A percentile compares a stretch with the other conserved stretches of the same genome.
Conservation (phyloP, 208 protist genomes). For the Crithidia sp. region DNA sequence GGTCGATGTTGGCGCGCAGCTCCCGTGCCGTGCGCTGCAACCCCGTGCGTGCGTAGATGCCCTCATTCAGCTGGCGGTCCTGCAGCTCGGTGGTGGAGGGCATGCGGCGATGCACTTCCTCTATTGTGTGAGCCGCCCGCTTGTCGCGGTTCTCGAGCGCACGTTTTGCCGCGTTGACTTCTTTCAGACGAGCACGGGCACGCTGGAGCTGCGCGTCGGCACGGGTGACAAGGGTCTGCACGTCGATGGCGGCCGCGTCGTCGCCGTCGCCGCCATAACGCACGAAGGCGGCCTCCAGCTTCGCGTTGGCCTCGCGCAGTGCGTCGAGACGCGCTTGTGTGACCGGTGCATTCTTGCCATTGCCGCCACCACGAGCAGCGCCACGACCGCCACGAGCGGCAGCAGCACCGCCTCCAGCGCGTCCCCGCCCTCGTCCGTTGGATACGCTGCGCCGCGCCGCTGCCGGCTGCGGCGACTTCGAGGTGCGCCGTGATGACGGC, state of each 20-base stretch:
- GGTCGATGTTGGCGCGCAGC: conserved; percentile 37
- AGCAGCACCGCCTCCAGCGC: conserved; percentile 31
- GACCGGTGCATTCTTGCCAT: conserved; percentile 5
- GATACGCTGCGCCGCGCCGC: neutral
- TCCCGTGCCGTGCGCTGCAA: conserved; percentile 51
- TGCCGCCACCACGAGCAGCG: conserved; percentile 16
- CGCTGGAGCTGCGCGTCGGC: conserved; percentile 55
- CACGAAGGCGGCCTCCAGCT: conserved; percentile 34
- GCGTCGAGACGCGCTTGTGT: conserved; percentile 23
- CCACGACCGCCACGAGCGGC: conserved; percentile 12
- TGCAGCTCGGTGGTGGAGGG: conserved; percentile 40
- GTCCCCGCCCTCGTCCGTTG: conserved; percentile 32
- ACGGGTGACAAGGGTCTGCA: conserved; percentile 43
- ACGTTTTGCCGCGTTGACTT: conserved; percentile 43
- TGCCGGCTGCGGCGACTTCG: neutral
- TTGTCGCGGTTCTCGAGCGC: conserved; percentile 63
- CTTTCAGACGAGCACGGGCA: conserved; percentile 42
- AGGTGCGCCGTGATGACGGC: no score
- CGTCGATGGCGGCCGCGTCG: conserved; percentile 25
- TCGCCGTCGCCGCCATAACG: conserved; percentile 32
- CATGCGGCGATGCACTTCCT: conserved; percentile 52
- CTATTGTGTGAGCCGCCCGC: conserved; percentile 64
- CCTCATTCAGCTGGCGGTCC: conserved; percentile 67
- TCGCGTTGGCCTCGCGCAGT: conserved; percentile 40
- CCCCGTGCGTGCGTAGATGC: conserved; percentile 61